Conservation (phyloP, 2,329 filamentous ascomycete species). For the Colletotrichum theobromicola region DNA sequence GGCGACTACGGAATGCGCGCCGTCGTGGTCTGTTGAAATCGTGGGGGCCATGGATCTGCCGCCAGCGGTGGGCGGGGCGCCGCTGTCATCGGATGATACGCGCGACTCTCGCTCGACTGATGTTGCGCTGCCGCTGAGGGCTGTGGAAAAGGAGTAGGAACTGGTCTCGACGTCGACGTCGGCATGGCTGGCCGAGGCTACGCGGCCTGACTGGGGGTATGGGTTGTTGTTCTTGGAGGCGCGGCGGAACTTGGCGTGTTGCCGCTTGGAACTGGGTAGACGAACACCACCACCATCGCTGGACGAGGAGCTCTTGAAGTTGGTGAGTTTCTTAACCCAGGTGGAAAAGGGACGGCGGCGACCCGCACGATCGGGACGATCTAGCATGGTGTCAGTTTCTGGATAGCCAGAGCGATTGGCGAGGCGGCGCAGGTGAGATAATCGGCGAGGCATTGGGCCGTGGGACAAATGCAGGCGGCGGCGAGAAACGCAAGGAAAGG, state of each 20-base stretch:
- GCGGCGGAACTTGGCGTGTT: slow-evolving; percentile 47
- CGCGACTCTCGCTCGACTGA: slow-evolving; percentile 65
- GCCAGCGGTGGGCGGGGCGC: slow-evolving; percentile 62
- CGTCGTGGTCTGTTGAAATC: slow-evolving; percentile 82
- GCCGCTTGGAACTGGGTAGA: slow-evolving; percentile 42
- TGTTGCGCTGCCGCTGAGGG: slow-evolving; percentile 56
- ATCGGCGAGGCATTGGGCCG: background rate
- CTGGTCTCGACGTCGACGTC: slow-evolving; percentile 35
- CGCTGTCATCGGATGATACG: slow-evolving; percentile 64
- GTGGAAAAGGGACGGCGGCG: slow-evolving; percentile 87
- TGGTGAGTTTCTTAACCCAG: slow-evolving; percentile 93
- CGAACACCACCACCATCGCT: slow-evolving; percentile 44
- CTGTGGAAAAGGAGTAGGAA: slow-evolving; percentile 61
- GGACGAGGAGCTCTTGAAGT: slow-evolving; percentile 75
- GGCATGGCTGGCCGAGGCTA: slow-evolving; percentile 37
- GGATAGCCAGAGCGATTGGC: slow-evolving; percentile 21
- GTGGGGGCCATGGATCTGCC: slow-evolving; percentile 80
- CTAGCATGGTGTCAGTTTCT: slow-evolving; percentile 52
- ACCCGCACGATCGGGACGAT: slow-evolving; percentile 65
- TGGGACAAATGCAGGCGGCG: background rate
- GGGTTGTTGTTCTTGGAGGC: slow-evolving; percentile 80
- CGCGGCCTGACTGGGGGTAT: slow-evolving; percentile 81
- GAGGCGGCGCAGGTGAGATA: background rate
- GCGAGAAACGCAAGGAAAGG: background rate
- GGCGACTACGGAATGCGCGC: slow-evolving; percentile 74